phyloP scores from a whole-genome alignment of 257 asterid genomes.

The Jacaranda copaia region DNA sequence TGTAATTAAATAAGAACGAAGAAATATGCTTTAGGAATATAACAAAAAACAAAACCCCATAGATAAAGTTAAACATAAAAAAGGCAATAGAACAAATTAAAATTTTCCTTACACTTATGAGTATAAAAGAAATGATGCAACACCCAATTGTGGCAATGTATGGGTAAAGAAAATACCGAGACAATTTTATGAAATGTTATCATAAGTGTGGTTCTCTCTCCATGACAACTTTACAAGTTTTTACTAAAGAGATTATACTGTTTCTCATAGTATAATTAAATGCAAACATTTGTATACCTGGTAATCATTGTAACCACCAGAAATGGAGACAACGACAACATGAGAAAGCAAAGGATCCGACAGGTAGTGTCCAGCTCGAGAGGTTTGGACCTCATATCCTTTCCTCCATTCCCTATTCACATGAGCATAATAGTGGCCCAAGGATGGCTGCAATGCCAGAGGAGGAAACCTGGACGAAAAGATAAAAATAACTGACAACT shows the following conservation, averaged over 20 bases:
- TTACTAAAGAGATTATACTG: conserved; percentile 18
- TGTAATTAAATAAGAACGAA: too few relatives aligned
- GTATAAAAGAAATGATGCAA: too few relatives aligned
- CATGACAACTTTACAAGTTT: conserved; percentile 16
- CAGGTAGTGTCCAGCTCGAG: conserved; percentile 63
- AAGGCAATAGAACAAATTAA: too few relatives aligned
- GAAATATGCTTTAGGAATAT: too few relatives aligned
- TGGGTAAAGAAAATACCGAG: conserved; percentile 2
- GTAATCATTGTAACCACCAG: conserved; percentile 97
- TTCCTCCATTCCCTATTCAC: conserved; percentile 90
- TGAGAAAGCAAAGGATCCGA: conserved; percentile 72
- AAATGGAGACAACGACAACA: conserved; percentile 79
- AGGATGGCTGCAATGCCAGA: conserved; percentile 88
- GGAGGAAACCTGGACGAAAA: conserved; percentile 84
- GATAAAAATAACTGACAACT: conserved; percentile 32
- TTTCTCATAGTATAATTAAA: conserved; percentile 18
- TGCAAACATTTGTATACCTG: conserved; percentile 63
- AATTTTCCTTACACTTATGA: too few relatives aligned
- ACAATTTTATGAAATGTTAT: conserved; percentile 4
- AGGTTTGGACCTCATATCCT: conserved; percentile 75
- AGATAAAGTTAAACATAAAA: too few relatives aligned
- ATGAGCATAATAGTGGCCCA: conserved; percentile 77
- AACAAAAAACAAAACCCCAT: too few relatives aligned
- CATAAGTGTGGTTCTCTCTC: conserved; percentile 17
- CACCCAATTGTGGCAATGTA: neutral